Evolutionary conservation across 1,284 basidiomycete species (phyloP), one percentile per base, ranked within the genome.

Genomic region (Ceratobasidium sp.): DNA sequence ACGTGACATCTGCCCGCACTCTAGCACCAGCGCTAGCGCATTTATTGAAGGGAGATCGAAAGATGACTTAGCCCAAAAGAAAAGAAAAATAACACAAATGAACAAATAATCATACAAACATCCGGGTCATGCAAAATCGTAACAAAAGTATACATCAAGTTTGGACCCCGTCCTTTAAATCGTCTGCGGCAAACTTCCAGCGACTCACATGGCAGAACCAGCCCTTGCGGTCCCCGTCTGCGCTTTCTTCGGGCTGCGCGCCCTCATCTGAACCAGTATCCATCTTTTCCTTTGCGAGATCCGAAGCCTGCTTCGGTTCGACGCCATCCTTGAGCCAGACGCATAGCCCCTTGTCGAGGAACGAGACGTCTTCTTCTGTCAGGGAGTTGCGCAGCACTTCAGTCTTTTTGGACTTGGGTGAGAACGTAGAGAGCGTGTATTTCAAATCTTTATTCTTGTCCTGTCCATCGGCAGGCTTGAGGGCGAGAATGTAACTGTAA

Each of bases 271-370:
- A 59, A 2, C 39, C 23, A 26, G 57, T 59, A 39, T 65, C 62
- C 46, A 53, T 65, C 46, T 65, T 65, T 46, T 53, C 62, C 30
- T 65, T 53, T 8, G 28, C 23, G 12, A n/a, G 14, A 34, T 62
- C 60, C 21, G 46, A 14, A 30, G 30, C 60, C 23, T 16, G 36
- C 26, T 59, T 59, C n/a, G 57, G 36, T 26, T 59, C 36, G 12
- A 9, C 64, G 34, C 43, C 64, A 14, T 46, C 64, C 28, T 69
- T 69, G 52, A 73, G 57, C 72, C 72, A 73, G 0, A 73, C 72
- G 45, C 65, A 73, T 18, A 73, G 45, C 3, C 72, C 72, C 55
- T 69, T 62, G 53, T 73, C 67, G 34, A 60, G 34, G 64, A 73
- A 73, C 46, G 65, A 30, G 21, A 73, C 45, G 36, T 73, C 72